These are phyloP conservation scores for Albophoma yamanashiensis DNA, from an alignment of 2,329 filamentous ascomycete genomes.

Conservation along the genomic window DNA sequence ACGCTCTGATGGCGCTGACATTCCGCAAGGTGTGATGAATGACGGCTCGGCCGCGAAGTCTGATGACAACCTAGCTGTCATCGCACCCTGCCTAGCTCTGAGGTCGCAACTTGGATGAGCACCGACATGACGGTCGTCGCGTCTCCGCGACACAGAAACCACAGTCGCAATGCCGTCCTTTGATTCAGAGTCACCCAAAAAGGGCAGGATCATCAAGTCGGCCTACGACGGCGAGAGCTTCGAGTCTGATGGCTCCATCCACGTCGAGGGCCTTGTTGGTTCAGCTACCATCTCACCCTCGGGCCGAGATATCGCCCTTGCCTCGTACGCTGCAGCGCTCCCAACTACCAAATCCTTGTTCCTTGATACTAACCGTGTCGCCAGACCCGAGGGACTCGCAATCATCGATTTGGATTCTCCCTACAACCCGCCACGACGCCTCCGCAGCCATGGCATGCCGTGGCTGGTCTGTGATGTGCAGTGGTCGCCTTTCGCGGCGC, in stretches of 20 bases:
- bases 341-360: background rate
- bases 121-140: background rate
- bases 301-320: constrained; percentile 80
- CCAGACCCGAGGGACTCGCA: constrained; percentile 69
- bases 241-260: constrained; percentile 72
- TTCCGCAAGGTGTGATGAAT: background rate
- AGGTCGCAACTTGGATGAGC: background rate
- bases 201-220: constrained; percentile 49
- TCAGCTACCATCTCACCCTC: constrained; percentile 90
- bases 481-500: constrained; percentile 85
- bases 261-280: constrained; percentile 71
- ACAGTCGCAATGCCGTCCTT: constrained; percentile 34
- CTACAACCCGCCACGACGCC: constrained; percentile 73
- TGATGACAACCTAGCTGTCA: background rate
- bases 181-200: constrained; percentile 37
- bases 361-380: background rate
- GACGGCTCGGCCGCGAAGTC: background rate
- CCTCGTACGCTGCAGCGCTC: constrained; percentile 44
- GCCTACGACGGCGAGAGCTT: constrained; percentile 83
- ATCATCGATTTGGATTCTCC: constrained; percentile 89
- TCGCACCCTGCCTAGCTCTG: background rate
- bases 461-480: constrained; percentile 95
- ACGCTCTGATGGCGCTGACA: background rate
- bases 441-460: constrained; percentile 73
- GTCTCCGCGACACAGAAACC: background rate